Percentiles rank a stretch among this genome's conserved stretches.
Evolutionary conservation across 306 rosid genomes (phyloP).

Genomic region (Fragaria vesca): DNA sequence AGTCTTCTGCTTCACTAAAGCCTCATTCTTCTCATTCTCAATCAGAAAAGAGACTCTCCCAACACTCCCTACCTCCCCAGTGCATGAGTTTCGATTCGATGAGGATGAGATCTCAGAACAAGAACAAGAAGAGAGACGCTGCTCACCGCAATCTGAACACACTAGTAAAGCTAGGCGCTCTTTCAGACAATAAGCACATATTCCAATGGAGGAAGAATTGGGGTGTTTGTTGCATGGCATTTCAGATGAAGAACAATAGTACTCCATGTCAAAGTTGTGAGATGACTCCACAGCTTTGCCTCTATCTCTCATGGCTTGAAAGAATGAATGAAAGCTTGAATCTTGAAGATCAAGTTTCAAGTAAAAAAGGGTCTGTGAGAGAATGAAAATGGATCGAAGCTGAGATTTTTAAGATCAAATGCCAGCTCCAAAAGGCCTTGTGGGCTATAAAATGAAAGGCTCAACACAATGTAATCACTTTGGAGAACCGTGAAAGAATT

Average conservation of each 20-base stretch:
- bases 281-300: slow-evolving; percentile 58
- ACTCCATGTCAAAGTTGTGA: slow-evolving; percentile 56
- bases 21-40: slow-evolving; percentile 69
- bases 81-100: slow-evolving; percentile 76
- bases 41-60: slow-evolving; percentile 88
- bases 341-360: slow-evolving; percentile 16
- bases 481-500: slow-evolving; percentile 1
- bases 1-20: slow-evolving; percentile 28
- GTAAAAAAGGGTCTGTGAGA: not conserved
- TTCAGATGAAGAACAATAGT: slow-evolving; percentile 68
- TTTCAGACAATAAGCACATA: slow-evolving; percentile 82
- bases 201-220: slow-evolving; percentile 75
- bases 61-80: slow-evolving; percentile 84
- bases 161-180: slow-evolving; percentile 79
- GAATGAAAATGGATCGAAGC: not conserved
- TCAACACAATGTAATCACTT: not conserved
- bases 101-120: slow-evolving; percentile 89
- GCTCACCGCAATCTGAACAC: slow-evolving; percentile 99
- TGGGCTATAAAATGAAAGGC: slow-evolving; percentile 7
- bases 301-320: slow-evolving; percentile 62
- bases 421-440: not conserved
- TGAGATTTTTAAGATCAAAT: slow-evolving; percentile 8
- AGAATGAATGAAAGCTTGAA: not conserved
- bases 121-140: slow-evolving; percentile 93
- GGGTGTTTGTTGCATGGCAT: slow-evolving; percentile 79